Base-by-base conservation (phyloP, 2,329 filamentous ascomycete species). In the Epichloe typhina region DNA sequence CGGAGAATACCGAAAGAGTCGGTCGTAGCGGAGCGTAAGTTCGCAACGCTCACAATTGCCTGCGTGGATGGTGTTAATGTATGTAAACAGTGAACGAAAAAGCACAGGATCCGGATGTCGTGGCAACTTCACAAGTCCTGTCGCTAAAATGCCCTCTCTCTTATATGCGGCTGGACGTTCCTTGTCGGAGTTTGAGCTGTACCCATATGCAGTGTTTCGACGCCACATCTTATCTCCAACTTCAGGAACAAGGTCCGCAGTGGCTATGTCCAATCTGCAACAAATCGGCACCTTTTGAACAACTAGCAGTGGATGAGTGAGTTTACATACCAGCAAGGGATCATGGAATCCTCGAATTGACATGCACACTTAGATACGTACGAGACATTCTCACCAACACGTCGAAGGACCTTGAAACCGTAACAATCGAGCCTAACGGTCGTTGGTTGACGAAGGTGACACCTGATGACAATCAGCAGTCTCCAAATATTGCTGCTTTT, bases 231-330 rank as follows among this genome's bases (percentile, higher is more conserved):
- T 98, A 96, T 63, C 75, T 98, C 19, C 88, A 95, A 59, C 71
- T 98, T 31, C 91, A 97, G 64, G 89, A 97, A 64, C 93, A 98
- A 70, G 91, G 88, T 0, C 93, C 93, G 0, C 94, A 93, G 17
- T 98, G 93, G 93, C 75, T 82, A n/a, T 98, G 93, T 61, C 93
- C 93, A 0, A 84, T 96, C 21, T 98, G 93, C 71, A 91, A 84
- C 66, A 94, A 90, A 61, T 69, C 79, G 0, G 83, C 89, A 2
- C 80, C 83, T 0, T 98, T 88, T 65, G 85, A 91, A 47, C 82
- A 79, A 46, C 71, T 98, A 23, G 88, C 88, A 11, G 81, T 97
- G 33, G 93, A 98, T 58, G 86, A 93, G 80, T 93, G 73, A 68
- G 81, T 70, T 35, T 3, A 11, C 17, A 23, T 15, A 8, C 11